Evolutionary conservation across 805 yeast species (phyloP).

Genomic region (Hanseniaspora clermontiae): DNA sequence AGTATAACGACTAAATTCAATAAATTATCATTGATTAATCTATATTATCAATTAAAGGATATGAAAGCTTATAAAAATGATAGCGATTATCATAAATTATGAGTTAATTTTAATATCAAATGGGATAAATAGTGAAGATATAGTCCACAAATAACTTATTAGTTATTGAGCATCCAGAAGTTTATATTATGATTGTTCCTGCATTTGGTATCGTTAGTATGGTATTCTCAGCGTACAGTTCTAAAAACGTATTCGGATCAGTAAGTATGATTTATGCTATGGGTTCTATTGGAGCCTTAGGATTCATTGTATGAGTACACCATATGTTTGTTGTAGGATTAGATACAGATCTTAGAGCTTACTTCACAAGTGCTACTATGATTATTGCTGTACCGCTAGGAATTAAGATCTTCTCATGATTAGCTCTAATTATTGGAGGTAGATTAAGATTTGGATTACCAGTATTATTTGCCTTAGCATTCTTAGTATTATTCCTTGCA

Average conservation of each 20-base stretch:
- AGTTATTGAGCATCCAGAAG: slow-evolving; percentile 6
- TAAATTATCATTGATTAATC: too few relatives aligned
- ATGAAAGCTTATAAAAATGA: too few relatives aligned
- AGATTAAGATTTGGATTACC: slow-evolving; percentile 14
- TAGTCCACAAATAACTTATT: not conserved
- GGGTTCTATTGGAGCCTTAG: slow-evolving; percentile 18
- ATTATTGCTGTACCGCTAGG: slow-evolving; percentile 16
- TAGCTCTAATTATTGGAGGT: slow-evolving; percentile 16
- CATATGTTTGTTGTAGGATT: slow-evolving; percentile 24
- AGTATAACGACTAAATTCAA: too few relatives aligned
- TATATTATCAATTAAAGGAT: too few relatives aligned
- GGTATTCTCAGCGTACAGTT: slow-evolving; percentile 11
- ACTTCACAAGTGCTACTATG: slow-evolving; percentile 19
- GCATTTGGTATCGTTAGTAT: slow-evolving; percentile 18
- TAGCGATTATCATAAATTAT: too few relatives aligned
- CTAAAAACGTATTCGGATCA: slow-evolving; percentile 18
- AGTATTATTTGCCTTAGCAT: slow-evolving; percentile 17
- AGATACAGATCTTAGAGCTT: slow-evolving; percentile 21
- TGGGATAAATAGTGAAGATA: not conserved
- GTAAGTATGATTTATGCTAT: slow-evolving; percentile 19
- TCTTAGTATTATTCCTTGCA: slow-evolving; percentile 18
- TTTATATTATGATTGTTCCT: slow-evolving; percentile 17
- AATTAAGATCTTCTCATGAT: slow-evolving; percentile 15
- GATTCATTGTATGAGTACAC: slow-evolving; percentile 19
- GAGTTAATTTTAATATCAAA: too few relatives aligned